Conservation (phyloP, 2,329 filamentous ascomycete genomes). For the Aspergillus persii region DNA sequence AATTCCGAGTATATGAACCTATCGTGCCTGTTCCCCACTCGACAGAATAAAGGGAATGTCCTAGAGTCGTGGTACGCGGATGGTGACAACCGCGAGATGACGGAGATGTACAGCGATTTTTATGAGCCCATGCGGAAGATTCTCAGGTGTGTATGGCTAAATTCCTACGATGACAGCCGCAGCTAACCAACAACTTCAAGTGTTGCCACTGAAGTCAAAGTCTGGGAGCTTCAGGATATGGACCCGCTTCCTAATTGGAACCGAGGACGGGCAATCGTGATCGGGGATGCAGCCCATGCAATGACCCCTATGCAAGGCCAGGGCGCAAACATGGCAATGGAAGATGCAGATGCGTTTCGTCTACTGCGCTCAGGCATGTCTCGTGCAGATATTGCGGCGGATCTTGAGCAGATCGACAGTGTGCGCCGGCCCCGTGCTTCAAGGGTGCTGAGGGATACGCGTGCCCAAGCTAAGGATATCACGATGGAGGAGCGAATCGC, state of each 20-base stretch:
- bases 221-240: slow-evolving; percentile 3
- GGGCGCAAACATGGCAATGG: slow-evolving; percentile 43
- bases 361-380: background rate
- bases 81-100: background rate
- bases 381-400: background rate
- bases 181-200: background rate
- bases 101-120: background rate
- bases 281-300: slow-evolving; percentile 41
- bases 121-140: background rate
- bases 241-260: slow-evolving; percentile 12
- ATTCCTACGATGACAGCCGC: background rate
- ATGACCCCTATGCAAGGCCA: slow-evolving; percentile 45
- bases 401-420: background rate
- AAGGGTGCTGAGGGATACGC: background rate
- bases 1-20: slow-evolving; percentile 3
- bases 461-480: background rate
- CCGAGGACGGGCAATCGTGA: slow-evolving; percentile 25
- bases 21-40: slow-evolving; percentile 1
- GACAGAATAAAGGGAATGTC: background rate
- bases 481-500: background rate
- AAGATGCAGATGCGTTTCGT: slow-evolving; percentile 20
- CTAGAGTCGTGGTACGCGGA: slow-evolving; percentile 1
- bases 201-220: background rate
- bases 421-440: background rate
- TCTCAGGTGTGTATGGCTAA: no score